These are phyloP conservation scores for Alternaria hordeiaustralica DNA, from an alignment of 2,329 filamentous ascomycete species.

Conservation along the genomic window DNA sequence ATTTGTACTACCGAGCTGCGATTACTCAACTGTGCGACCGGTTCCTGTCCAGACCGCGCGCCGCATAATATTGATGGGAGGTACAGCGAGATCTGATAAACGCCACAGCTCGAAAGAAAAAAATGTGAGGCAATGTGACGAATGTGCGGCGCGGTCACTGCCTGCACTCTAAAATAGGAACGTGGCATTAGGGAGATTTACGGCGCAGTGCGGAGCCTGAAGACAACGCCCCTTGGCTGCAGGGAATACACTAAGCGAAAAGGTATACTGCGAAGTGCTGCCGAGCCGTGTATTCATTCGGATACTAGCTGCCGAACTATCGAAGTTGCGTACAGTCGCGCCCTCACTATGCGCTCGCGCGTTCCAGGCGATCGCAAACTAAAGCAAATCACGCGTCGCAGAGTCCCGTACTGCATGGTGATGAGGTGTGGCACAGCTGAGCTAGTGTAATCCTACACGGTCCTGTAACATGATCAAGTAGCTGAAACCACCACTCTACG, in stretches of 20 bases:
- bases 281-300: constrained; percentile 13
- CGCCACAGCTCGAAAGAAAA: background rate
- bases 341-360: constrained; percentile 1
- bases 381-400: background rate
- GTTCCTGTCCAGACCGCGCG: background rate
- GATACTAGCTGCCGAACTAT: constrained; percentile 15
- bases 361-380: constrained; percentile 2
- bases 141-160: constrained; percentile 15
- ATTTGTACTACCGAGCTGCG: background rate
- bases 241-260: constrained; percentile 14
- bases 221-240: constrained; percentile 14
- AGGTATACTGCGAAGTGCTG: constrained; percentile 13
- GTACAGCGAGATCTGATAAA: background rate
- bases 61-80: background rate
- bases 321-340: constrained; percentile 2
- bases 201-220: constrained; percentile 14
- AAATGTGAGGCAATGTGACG: constrained; percentile 6
- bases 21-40: background rate
- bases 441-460: constrained; percentile 23
- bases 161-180: constrained; percentile 18
- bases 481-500: constrained; percentile 19
- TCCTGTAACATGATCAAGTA: constrained; percentile 22
- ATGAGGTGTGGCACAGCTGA: constrained; percentile 4
- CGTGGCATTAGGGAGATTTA: constrained; percentile 22
- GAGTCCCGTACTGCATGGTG: background rate